phyloP scores from a whole-genome alignment of 306 rosid genomes.

The Arachis hypogaea region DNA sequence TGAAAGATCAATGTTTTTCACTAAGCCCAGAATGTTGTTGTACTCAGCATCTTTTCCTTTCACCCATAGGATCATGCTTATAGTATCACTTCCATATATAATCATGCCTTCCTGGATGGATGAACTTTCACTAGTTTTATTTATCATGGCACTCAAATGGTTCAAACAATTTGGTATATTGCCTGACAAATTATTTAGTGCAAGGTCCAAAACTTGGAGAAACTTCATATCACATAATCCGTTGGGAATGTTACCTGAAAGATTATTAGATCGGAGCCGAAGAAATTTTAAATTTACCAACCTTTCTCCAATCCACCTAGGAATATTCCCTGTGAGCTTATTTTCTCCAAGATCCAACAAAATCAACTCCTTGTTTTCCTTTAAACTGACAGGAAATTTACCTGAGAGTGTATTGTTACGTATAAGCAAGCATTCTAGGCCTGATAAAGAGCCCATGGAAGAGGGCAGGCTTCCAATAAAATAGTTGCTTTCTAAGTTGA shows the following conservation, averaged over 20 bases:
- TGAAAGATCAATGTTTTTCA: background rate
- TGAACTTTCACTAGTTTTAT: background rate
- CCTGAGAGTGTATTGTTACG: background rate
- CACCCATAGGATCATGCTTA: background rate
- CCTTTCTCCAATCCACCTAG: background rate
- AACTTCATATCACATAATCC: slow-evolving; percentile 27
- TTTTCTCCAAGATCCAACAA: slow-evolving; percentile 18
- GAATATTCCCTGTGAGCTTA: background rate
- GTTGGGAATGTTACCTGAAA: slow-evolving; percentile 32
- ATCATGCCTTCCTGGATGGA: background rate
- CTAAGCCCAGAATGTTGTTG: background rate
- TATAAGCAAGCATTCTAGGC: background rate
- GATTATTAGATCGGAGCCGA: background rate
- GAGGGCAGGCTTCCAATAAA: slow-evolving; percentile 18
- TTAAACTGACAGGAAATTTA: background rate
- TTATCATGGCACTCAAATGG: slow-evolving; percentile 31
- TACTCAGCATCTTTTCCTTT: slow-evolving; percentile 36
- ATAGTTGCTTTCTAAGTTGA: slow-evolving; percentile 5
- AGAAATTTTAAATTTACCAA: no score
- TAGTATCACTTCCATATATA: background rate
- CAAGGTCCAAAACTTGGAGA: slow-evolving; percentile 38
- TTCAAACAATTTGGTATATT: slow-evolving; percentile 34
- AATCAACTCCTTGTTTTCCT: background rate
- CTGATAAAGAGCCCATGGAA: background rate
- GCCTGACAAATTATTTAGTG: slow-evolving; percentile 29